Evolutionary conservation across 202 grass and related monocot species (phyloP).

Genomic region (Elaeis oleifera): DNA sequence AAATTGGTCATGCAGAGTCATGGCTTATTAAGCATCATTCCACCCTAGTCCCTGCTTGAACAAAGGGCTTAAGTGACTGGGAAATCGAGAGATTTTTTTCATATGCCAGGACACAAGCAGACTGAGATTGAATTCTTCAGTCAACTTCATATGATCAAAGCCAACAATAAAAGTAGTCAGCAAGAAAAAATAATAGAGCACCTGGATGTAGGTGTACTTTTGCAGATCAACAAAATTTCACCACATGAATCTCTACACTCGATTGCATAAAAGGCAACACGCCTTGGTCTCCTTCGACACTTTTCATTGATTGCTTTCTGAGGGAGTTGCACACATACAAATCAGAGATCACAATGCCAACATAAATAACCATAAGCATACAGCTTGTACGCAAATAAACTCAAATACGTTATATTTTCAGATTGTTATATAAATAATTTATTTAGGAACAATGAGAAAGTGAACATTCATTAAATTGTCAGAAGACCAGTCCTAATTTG

Average conservation of each 20-base stretch:
- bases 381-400: too few relatives aligned
- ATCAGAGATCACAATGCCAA: background rate
- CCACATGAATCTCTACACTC: slow-evolving; percentile 91
- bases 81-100: background rate
- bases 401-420: too few relatives aligned
- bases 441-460: background rate
- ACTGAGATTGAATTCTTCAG: too few relatives aligned
- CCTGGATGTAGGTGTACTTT: slow-evolving; percentile 75
- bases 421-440: background rate
- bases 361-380: too few relatives aligned
- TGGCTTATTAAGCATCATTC: too few relatives aligned
- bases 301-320: slow-evolving; percentile 68
- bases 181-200: slow-evolving; percentile 24
- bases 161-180: background rate
- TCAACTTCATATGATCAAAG: background rate
- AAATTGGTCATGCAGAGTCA: too few relatives aligned
- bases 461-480: too few relatives aligned
- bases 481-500: background rate
- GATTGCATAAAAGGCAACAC: slow-evolving; percentile 71
- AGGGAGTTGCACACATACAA: slow-evolving; percentile 10
- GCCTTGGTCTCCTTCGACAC: slow-evolving; percentile 77
- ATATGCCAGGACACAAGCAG: background rate
- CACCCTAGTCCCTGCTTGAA: too few relatives aligned
- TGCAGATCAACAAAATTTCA: slow-evolving; percentile 92
- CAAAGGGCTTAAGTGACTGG: too few relatives aligned